Evolutionary conservation across 306 rosid species (phyloP).

Genomic region (Argentina anserina): DNA sequence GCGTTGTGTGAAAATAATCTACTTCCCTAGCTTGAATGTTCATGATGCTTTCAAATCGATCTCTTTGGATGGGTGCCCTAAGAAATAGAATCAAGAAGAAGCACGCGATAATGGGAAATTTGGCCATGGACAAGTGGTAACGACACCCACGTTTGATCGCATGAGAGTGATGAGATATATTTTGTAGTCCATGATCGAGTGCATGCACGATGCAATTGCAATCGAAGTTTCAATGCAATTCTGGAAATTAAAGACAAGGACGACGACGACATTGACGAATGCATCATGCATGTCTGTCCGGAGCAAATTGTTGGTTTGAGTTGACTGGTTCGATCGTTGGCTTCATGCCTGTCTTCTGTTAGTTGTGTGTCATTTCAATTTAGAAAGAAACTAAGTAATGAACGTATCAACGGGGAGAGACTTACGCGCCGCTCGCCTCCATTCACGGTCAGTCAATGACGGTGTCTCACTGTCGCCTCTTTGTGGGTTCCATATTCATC

Average conservation of each 20-base stretch:
- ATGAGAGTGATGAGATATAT: neutral
- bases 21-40: too few relatives aligned
- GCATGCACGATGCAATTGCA: slow-evolving; percentile 1
- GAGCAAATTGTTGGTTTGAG: neutral
- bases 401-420: neutral
- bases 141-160: neutral
- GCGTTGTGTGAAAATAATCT: too few relatives aligned
- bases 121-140: neutral
- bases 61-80: too few relatives aligned
- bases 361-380: neutral
- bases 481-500: neutral
- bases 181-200: neutral
- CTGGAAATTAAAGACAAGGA: neutral
- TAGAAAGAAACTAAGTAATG: neutral
- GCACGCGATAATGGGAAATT: neutral
- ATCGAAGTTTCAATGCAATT: neutral
- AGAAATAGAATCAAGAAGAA: too few relatives aligned
- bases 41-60: too few relatives aligned
- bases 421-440: slow-evolving; percentile 1
- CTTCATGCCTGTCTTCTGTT: too few relatives aligned
- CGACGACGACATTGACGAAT: neutral
- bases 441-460: slow-evolving; percentile 20
- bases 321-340: neutral
- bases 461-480: neutral
- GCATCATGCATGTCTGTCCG: neutral